phyloP scores from a whole-genome alignment of 129 eudicot genomes.

The Cynara cardunculus region DNA sequence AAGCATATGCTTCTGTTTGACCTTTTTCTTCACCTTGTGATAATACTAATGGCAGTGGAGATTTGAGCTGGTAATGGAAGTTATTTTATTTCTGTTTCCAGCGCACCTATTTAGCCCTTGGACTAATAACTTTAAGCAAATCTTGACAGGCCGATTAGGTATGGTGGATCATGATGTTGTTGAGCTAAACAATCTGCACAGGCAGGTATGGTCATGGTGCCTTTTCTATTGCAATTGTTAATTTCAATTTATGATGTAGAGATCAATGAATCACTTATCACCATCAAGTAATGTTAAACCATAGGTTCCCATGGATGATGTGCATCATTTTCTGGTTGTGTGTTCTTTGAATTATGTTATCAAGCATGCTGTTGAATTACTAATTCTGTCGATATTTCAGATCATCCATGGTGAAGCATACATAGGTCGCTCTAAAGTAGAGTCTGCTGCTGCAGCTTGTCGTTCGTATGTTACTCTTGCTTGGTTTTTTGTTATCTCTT shows the following conservation, averaged over 20 bases:
- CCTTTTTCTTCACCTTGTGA: neutral
- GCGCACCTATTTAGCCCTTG: neutral
- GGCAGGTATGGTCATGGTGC: conserved; percentile 60
- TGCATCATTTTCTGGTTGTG: neutral
- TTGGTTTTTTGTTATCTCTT: neutral
- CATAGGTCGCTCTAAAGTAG: conserved; percentile 88
- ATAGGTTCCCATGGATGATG: neutral
- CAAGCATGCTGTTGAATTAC: neutral
- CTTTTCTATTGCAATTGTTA: neutral
- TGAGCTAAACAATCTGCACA: conserved; percentile 94
- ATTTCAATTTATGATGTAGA: neutral
- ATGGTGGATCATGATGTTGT: conserved; percentile 97
- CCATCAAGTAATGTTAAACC: conserved; percentile 18
- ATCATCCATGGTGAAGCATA: conserved; percentile 87
- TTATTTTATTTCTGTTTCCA: neutral
- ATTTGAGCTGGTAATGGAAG: neutral
- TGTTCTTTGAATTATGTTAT: neutral
- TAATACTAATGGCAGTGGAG: neutral
- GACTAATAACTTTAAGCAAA: neutral
- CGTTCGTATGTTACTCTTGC: conserved; percentile 60
- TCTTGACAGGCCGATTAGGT: conserved; percentile 69
- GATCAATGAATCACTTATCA: neutral
- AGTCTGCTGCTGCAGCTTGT: conserved; percentile 98
- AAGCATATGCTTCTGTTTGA: neutral
- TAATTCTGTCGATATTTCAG: conserved; percentile 30